phyloP scores from a whole-genome alignment of 2,329 filamentous ascomycete species.

The Hymenoscyphus occultus region DNA sequence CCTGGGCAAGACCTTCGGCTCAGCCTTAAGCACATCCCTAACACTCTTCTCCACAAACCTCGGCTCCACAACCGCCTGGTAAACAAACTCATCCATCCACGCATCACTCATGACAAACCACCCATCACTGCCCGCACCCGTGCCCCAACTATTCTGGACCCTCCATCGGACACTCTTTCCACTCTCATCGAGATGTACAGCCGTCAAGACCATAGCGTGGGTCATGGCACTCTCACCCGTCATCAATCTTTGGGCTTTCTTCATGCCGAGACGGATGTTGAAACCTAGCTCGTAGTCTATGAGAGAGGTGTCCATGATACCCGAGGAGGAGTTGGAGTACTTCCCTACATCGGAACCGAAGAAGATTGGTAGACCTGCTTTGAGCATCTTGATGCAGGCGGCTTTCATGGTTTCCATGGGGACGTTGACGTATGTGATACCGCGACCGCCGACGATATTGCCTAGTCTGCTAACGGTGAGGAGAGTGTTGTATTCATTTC shows the following conservation, averaged over 20 bases:
- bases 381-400: conserved; percentile 73
- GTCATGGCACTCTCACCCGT: conserved; percentile 82
- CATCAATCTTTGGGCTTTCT: conserved; percentile 70
- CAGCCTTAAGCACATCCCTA: conserved; percentile 65
- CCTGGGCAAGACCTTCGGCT: conserved; percentile 67
- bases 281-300: conserved; percentile 83
- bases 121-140: conserved; percentile 66
- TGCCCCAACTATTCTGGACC: conserved; percentile 84
- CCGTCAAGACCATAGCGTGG: conserved; percentile 88
- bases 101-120: conserved; percentile 88
- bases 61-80: conserved; percentile 81
- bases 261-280: conserved; percentile 69
- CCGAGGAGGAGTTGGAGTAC: conserved; percentile 63
- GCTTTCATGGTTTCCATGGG: conserved; percentile 68
- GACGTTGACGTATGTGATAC: conserved; percentile 81
- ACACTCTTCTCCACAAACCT: conserved; percentile 63
- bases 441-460: conserved; percentile 74
- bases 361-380: conserved; percentile 76
- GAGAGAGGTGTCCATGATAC: conserved; percentile 77
- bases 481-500: conserved; percentile 68
- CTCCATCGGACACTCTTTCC: conserved; percentile 73
- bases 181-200: conserved; percentile 70
- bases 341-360: conserved; percentile 88
- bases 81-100: conserved; percentile 79
- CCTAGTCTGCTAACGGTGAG: conserved; percentile 76